Base-by-base conservation (phyloP, 2,329 filamentous ascomycete species). In the Rugonectria rugulosa region DNA sequence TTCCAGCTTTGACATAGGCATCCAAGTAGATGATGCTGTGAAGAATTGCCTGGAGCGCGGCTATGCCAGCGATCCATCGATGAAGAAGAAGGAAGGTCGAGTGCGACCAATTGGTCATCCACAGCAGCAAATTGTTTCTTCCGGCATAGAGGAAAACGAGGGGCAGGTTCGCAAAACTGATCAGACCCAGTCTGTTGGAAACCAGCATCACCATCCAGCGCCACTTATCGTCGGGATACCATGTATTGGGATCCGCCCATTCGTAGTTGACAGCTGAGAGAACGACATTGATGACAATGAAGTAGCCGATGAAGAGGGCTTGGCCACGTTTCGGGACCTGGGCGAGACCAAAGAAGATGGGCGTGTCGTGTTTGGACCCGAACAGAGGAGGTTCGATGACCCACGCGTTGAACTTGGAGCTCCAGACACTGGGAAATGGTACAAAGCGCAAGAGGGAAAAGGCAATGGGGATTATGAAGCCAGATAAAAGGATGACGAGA, bases 21-120 rank as follows among this genome's bases (percentile, higher is more conserved):
- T n/a, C 26, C 9, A 80, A 66, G 7, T 68, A 71, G 9, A 78
- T 61, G 19, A 76, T 62, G 4, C 72, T 74, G 66, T 84, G 81
- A 0, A 82, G 37, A n/a, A 75, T 60, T 6, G 73, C 77, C 46
- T 83, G 73, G 0, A 81, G 40, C 3, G 73, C 72, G 36, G 70
- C 74, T 12, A 82, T 67, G 37, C 72, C 63, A 2, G 77, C 79
- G 6, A 79, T 68, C 77, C 77, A 81, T 10, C 79, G 76, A 64
- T 83, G 79, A 1, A 81, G 65, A 0, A 81, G 59, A 12, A 81
- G 48, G 59, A 70, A 81, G 1, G 80, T 81, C 2, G 72, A 72
- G 55, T 80, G 75, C 1, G 70, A 74, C 77, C 79, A 81, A 57
- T 78, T 72, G 2, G 79, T 80, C 5, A 79, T 36, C 71, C 73